Conservation (phyloP, 225 moss, liverwort and hornwort species). For the Physcomitrellopsis africana region DNA sequence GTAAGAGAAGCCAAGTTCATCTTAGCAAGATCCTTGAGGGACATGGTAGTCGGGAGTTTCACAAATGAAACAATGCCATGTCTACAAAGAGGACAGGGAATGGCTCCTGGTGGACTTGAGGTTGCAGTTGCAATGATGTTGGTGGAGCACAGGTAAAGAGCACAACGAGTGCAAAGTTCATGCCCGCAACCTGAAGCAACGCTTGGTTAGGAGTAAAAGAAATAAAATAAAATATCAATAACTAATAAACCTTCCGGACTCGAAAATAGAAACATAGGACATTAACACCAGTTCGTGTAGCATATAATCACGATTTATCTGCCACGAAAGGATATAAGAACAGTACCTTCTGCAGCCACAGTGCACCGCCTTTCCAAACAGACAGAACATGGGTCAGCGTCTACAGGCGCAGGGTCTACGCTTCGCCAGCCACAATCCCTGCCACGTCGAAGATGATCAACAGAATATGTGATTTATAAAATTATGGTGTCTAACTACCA, state of each 20-base stretch:
- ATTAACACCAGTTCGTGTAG: not conserved
- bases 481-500: not conserved
- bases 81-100: conserved; percentile 89
- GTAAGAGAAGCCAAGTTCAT: conserved; percentile 74
- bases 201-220: conserved; percentile 17
- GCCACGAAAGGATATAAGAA: not conserved
- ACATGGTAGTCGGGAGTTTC: conserved; percentile 76
- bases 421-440: conserved; percentile 98
- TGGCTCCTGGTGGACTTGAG: conserved; percentile 78
- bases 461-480: conserved; percentile 14
- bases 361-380: conserved; percentile 91
- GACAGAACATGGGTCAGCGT: conserved; percentile 86
- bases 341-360: conserved; percentile 86
- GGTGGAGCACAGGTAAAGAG: conserved; percentile 90
- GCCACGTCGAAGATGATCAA: conserved; percentile 20
- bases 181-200: conserved; percentile 78
- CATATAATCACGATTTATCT: not conserved
- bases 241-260: not conserved
- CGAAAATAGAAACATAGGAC: too few species aligned
- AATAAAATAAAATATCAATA: not conserved
- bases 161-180: conserved; percentile 93
- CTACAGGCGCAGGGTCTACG: conserved; percentile 72
- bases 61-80: conserved; percentile 81
- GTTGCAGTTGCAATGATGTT: conserved; percentile 76
- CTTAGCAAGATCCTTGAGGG: conserved; percentile 79